A percentile compares a stretch with the other conserved stretches of the same genome.
Evolutionary conservation across 208 protist genomes (phyloP).

Genomic region (Leishmania tarentolae): DNA sequence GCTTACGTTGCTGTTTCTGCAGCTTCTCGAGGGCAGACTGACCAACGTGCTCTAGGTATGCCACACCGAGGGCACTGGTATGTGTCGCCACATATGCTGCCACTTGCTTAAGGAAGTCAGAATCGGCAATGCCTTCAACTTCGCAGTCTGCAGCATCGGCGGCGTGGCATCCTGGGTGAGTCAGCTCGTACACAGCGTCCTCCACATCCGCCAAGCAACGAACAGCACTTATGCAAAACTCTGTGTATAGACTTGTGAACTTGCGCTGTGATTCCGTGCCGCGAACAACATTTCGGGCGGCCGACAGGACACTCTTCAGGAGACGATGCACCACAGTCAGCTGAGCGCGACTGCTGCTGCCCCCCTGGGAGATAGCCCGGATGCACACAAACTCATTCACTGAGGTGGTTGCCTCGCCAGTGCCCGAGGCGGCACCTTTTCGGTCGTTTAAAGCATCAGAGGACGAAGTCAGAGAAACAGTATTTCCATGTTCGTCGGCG

Average conservation of each 20-base stretch:
- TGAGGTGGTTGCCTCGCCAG: background rate
- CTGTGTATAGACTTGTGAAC: constrained; percentile 71
- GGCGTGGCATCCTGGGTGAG: constrained; percentile 46
- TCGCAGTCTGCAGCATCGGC: constrained; percentile 39
- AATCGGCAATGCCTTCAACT: constrained; percentile 43
- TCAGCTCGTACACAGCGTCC: constrained; percentile 65
- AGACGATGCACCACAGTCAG: constrained; percentile 33
- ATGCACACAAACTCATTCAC: constrained; percentile 11
- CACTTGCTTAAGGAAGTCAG: constrained; percentile 57
- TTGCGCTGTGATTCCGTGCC: constrained; percentile 74
- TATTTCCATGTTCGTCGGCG: background rate
- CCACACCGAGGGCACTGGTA: constrained; percentile 43
- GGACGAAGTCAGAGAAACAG: background rate
- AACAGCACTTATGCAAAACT: constrained; percentile 68
- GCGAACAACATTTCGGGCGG: constrained; percentile 58
- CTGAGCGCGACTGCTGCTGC: constrained; percentile 10
- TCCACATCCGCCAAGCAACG: constrained; percentile 58
- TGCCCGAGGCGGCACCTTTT: background rate
- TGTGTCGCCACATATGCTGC: constrained; percentile 58
- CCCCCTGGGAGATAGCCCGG: constrained; percentile 11
- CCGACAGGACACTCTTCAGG: constrained; percentile 26
- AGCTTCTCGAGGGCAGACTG: constrained; percentile 44
- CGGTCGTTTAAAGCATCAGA: background rate
- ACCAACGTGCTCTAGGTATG: constrained; percentile 77
- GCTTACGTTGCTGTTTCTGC: constrained; percentile 38